Conservation (phyloP, 768 basidiomycete species). For the Trametes punicea region DNA sequence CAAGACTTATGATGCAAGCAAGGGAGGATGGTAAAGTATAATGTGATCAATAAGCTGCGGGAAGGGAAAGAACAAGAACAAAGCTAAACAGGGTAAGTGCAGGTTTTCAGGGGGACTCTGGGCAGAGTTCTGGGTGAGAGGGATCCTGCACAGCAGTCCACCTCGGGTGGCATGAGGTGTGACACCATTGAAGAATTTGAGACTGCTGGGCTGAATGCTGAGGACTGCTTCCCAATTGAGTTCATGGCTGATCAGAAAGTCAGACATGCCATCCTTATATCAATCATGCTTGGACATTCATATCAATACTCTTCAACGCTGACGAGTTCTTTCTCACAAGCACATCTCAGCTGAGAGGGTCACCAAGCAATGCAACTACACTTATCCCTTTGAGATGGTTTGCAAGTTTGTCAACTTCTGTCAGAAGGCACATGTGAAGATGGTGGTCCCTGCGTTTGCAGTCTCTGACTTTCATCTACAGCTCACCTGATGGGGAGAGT, state of each 20-base stretch:
- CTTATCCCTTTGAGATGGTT: constrained; percentile 52
- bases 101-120: too few species aligned
- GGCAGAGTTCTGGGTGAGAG: too few species aligned
- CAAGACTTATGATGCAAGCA: too few species aligned
- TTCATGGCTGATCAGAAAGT: constrained; percentile 65
- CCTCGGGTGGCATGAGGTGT: too few species aligned
- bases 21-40: too few species aligned
- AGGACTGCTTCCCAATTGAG: constrained; percentile 52
- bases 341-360: constrained; percentile 41
- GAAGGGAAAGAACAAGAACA: too few species aligned
- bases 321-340: too few species aligned
- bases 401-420: constrained; percentile 59
- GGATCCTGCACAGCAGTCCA: too few species aligned
- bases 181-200: constrained; percentile 61
- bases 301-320: constrained; percentile 4
- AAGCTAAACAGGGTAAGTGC: too few species aligned
- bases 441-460: too few species aligned
- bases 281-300: constrained; percentile 47
- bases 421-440: constrained; percentile 42
- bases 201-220: constrained; percentile 47
- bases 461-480: too few species aligned
- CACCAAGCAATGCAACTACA: constrained; percentile 52
- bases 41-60: too few species aligned
- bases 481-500: constrained; percentile 55
- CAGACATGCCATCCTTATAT: constrained; percentile 54